Evolutionary conservation across 129 eudicot species (phyloP).

Genomic region (Apium graveolens): DNA sequence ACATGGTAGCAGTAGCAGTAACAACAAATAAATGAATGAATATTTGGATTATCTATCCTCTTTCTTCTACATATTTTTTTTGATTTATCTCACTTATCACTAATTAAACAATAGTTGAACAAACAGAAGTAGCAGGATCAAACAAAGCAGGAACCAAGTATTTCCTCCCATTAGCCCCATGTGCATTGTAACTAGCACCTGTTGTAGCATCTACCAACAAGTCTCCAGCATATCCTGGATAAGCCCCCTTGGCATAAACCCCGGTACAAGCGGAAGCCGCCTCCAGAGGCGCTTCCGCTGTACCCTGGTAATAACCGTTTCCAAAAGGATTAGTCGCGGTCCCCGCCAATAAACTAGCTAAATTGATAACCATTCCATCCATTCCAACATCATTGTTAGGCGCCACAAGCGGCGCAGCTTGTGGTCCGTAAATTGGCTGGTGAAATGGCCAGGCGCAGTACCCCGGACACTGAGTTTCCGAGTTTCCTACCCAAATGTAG

Average conservation of each 20-base stretch:
- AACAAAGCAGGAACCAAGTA: conserved; percentile 25
- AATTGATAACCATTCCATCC: conserved; percentile 37
- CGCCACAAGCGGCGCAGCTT: conserved; percentile 15
- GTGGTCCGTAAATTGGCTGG: conserved; percentile 16
- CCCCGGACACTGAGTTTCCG: conserved; percentile 52
- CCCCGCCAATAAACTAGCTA: conserved; percentile 31
- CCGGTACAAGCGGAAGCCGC: conserved; percentile 43
- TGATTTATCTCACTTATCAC: too few species aligned
- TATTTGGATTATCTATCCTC: not conserved
- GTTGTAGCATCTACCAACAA: conserved; percentile 15
- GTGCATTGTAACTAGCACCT: conserved; percentile 24
- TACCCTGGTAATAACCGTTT: conserved; percentile 9
- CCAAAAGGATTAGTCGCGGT: conserved; percentile 28
- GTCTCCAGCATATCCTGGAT: conserved; percentile 42
- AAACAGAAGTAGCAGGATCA: conserved; percentile 16
- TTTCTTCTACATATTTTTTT: not conserved
- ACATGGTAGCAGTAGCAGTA: not conserved
- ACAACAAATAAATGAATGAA: not conserved
- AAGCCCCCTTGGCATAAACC: conserved; percentile 31
- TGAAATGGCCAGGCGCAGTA: conserved; percentile 33
- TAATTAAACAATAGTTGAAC: conserved; percentile 10
- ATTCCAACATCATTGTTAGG: conserved; percentile 38
- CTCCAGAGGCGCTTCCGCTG: conserved; percentile 25
- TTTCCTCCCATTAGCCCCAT: conserved; percentile 22
- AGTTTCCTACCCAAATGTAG: conserved; percentile 47